Evolutionary conservation across 2,329 filamentous ascomycete genomes (phyloP).

Genomic region (Ophiobolus disseminans): DNA sequence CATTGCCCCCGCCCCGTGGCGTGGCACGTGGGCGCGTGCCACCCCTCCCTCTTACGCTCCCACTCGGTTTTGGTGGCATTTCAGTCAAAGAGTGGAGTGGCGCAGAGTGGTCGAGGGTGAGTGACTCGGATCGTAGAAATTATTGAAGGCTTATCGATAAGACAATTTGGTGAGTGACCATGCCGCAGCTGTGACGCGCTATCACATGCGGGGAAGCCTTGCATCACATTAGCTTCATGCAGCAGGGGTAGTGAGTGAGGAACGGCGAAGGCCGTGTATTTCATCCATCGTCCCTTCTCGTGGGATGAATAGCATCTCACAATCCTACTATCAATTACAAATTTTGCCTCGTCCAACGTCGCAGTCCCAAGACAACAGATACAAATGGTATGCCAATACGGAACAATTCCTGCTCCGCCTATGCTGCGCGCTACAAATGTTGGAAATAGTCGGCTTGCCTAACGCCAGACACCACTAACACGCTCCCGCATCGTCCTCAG

Average conservation of each 20-base stretch:
- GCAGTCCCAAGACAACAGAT: slow-evolving; percentile 17
- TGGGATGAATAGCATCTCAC: slow-evolving; percentile 21
- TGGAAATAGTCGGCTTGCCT: slow-evolving; percentile 32
- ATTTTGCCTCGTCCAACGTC: slow-evolving; percentile 20
- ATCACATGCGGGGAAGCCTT: slow-evolving; percentile 23
- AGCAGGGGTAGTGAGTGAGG: not conserved
- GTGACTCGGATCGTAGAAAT: slow-evolving; percentile 19
- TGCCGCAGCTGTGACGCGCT: slow-evolving; percentile 18
- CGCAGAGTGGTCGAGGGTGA: slow-evolving; percentile 1
- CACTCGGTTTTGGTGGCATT: slow-evolving; percentile 44
- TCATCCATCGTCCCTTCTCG: too few relatives aligned
- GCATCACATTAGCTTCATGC: not conserved
- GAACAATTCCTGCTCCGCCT: slow-evolving; percentile 44
- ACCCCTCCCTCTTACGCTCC: slow-evolving; percentile 25
- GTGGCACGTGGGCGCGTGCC: slow-evolving; percentile 30
- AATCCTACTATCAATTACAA: slow-evolving; percentile 34
- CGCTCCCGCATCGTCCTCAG: slow-evolving; percentile 25
- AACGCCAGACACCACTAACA: slow-evolving; percentile 39
- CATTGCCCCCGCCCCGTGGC: slow-evolving; percentile 25
- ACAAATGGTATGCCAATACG: slow-evolving; percentile 43
- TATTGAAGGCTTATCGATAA: slow-evolving; percentile 42
- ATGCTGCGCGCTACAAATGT: slow-evolving; percentile 50
- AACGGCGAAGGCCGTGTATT: too few relatives aligned
- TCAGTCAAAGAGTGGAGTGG: slow-evolving; percentile 2
- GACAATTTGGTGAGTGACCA: not conserved